These are phyloP conservation scores for Pelargonium cotyledonis DNA, from an alignment of 441 rosid genomes.

Conservation along the genomic window DNA sequence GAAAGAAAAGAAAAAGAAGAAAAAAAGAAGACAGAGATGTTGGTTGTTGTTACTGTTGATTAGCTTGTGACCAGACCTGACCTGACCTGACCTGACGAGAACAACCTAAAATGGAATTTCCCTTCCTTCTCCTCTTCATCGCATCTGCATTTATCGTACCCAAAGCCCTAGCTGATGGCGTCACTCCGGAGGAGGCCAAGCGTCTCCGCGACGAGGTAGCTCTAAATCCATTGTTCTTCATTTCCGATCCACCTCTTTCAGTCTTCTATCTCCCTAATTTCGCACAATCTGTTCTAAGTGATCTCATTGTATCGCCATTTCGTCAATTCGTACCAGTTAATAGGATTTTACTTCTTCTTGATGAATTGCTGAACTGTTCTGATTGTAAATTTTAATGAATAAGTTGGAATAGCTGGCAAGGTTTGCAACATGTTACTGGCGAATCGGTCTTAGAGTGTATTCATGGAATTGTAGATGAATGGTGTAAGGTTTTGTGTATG, in stretches of 20 bases:
- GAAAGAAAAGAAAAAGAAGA: too few species aligned
- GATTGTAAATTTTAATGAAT: not conserved
- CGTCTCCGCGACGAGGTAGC: constrained; percentile 87
- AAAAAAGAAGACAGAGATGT: too few species aligned
- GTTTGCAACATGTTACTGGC: too few species aligned
- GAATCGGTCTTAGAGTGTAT: too few species aligned
- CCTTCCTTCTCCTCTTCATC: constrained; percentile 19
- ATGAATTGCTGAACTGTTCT: not conserved
- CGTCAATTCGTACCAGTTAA: not conserved
- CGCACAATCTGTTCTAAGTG: not conserved
- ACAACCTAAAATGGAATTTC: constrained; percentile 7
- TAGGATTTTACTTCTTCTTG: not conserved
- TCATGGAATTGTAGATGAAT: not conserved
- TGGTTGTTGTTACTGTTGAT: too few species aligned
- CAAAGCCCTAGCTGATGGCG: constrained; percentile 51
- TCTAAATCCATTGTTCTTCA: not conserved
- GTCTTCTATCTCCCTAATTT: not conserved
- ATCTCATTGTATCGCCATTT: not conserved
- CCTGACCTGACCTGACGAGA: not conserved
- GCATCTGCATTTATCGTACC: constrained; percentile 21
- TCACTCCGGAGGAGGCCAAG: constrained; percentile 70
- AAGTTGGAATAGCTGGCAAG: not conserved
- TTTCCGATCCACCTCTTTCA: not conserved
- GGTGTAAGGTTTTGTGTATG: not conserved
- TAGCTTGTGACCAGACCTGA: not conserved